phyloP scores from a whole-genome alignment of 1,139 yeast genomes.

The Petasospora fabianii region DNA sequence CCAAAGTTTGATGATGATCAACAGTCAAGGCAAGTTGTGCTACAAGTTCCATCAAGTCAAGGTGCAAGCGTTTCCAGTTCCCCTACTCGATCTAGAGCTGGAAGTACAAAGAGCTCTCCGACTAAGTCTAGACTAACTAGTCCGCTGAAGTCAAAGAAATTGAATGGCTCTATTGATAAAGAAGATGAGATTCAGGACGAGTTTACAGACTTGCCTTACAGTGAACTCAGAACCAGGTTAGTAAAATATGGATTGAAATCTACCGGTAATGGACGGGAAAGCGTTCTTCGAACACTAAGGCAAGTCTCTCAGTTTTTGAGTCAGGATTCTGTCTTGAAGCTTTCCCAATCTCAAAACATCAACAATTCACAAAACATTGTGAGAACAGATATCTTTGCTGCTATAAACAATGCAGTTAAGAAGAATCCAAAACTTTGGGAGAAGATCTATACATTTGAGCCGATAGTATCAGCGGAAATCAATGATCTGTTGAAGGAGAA shows the following conservation, averaged over 20 bases:
- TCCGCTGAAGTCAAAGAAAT: not conserved
- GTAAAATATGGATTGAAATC: conserved; percentile 37
- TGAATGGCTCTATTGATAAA: not conserved
- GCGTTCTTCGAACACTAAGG: no score
- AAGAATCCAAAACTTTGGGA: conserved; percentile 27
- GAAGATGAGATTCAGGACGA: conserved; percentile 10
- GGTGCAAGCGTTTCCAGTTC: conserved; percentile 7
- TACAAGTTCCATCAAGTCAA: conserved; percentile 26
- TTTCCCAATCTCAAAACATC: conserved; percentile 21
- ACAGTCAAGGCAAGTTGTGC: conserved; percentile 8
- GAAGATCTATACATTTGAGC: conserved; percentile 32
- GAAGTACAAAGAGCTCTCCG: conserved; percentile 2
- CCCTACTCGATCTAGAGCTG: not conserved
- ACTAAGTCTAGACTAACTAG: not conserved
- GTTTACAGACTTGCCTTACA: conserved; percentile 25
- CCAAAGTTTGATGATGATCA: conserved; percentile 4
- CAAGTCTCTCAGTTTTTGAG: conserved; percentile 16
- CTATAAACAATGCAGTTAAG: conserved; percentile 25
- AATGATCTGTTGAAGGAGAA: conserved; percentile 8
- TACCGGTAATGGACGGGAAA: no score
- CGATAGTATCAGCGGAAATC: conserved; percentile 31
- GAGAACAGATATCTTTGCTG: conserved; percentile 22
- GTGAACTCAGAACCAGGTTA: conserved; percentile 30
- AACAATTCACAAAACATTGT: conserved; percentile 22
- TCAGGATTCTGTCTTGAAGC: conserved; percentile 17